Conservation (phyloP, 164 flowering plant genomes). For the Kingdonia uniflora region DNA sequence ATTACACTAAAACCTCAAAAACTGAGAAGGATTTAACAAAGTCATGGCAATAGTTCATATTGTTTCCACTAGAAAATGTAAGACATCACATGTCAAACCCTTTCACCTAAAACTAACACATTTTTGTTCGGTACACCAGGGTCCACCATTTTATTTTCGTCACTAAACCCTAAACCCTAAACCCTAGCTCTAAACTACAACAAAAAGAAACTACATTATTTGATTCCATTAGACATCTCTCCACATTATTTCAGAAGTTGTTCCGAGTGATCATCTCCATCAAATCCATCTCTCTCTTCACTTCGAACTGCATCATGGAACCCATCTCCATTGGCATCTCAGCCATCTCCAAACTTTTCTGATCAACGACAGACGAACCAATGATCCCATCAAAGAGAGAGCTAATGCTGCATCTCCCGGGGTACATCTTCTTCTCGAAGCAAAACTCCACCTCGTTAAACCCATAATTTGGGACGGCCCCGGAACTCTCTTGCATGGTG, state of each 20-base stretch:
- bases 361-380: background rate
- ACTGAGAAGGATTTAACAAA: too few relatives aligned
- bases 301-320: constrained; percentile 13
- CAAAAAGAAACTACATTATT: background rate
- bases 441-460: background rate
- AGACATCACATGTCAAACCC: background rate
- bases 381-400: constrained; percentile 9
- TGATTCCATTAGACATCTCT: background rate
- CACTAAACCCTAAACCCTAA: background rate
- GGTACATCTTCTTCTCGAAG: background rate
- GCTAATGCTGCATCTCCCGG: background rate
- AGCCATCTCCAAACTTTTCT: constrained; percentile 3
- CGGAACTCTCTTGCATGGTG: too few relatives aligned
- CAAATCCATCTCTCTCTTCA: constrained; percentile 34
- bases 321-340: constrained; percentile 11
- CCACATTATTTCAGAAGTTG: constrained; percentile 5
- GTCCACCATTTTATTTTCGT: background rate
- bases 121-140: background rate
- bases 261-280: constrained; percentile 28
- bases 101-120: background rate
- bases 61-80: background rate
- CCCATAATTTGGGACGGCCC: background rate
- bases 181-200: background rate
- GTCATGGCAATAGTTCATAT: too few relatives aligned
- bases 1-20: too few relatives aligned